Evolutionary conservation across 306 rosid genomes (phyloP).

Genomic region (Astragalus glycyphyllos): DNA sequence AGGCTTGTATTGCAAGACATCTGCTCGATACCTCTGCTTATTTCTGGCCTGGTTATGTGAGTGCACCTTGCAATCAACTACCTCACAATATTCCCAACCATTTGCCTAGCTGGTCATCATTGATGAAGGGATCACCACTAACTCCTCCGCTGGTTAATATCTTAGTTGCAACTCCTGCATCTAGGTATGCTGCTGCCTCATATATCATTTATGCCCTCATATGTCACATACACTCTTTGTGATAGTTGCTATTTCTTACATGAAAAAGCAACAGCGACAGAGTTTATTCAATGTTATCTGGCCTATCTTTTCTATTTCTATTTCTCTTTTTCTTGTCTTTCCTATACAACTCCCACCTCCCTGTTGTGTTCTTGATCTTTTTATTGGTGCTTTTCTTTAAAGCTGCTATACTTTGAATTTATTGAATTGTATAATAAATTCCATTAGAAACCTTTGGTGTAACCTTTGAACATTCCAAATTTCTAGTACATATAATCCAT

Average conservation of each 20-base stretch:
- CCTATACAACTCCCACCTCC: constrained; percentile 10
- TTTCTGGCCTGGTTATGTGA: constrained; percentile 96
- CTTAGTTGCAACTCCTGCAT: constrained; percentile 91
- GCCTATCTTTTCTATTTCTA: constrained; percentile 22
- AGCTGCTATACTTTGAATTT: constrained; percentile 1
- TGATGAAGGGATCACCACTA: constrained; percentile 84
- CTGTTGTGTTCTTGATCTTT: constrained; percentile 1
- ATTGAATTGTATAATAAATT: constrained; percentile 17
- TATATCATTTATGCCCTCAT: constrained; percentile 12
- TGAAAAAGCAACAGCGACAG: constrained; percentile 4
- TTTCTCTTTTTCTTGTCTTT: constrained; percentile 29
- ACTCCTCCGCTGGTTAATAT: constrained; percentile 69
- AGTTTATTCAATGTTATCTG: constrained; percentile 3
- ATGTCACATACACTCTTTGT: constrained; percentile 20
- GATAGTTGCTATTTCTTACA: constrained; percentile 31
- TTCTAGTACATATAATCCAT: background rate
- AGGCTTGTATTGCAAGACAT: constrained; percentile 91
- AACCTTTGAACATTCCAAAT: constrained; percentile 1
- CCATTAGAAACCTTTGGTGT: background rate
- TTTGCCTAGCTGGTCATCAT: constrained; percentile 81
- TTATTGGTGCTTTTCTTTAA: background rate
- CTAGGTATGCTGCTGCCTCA: constrained; percentile 76
- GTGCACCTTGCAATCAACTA: constrained; percentile 63
- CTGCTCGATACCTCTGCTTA: constrained; percentile 86
- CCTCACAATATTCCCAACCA: constrained; percentile 68